Conservation (phyloP, 2,329 filamentous ascomycete genomes). For the Cercospora beticola region DNA sequence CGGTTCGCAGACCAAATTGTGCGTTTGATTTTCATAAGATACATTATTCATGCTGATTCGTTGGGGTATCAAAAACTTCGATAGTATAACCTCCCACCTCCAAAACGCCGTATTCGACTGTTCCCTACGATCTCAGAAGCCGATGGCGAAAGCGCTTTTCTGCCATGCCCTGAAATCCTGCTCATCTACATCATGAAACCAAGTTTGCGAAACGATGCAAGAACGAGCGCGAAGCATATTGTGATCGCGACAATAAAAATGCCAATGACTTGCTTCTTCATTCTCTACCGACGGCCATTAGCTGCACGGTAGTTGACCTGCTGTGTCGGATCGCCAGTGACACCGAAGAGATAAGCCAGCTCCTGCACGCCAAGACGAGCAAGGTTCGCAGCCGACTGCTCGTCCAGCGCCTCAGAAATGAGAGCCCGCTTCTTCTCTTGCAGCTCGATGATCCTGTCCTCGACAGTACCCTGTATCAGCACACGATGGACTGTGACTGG, state of each 20-base stretch:
- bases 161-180: neutral
- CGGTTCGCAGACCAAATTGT: neutral
- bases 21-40: neutral
- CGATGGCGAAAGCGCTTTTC: neutral
- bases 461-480: conserved; percentile 73
- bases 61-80: neutral
- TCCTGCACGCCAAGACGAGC: conserved; percentile 66
- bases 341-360: conserved; percentile 67
- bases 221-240: neutral
- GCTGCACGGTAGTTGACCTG: conserved; percentile 25
- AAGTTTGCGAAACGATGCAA: neutral
- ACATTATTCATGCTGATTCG: neutral
- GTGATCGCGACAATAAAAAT: neutral
- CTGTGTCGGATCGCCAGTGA: conserved; percentile 32
- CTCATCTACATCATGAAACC: neutral
- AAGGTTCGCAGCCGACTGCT: conserved; percentile 66
- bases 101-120: neutral
- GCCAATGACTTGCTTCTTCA: neutral
- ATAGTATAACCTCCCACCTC: neutral
- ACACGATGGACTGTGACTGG: conserved; percentile 79
- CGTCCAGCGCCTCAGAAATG: conserved; percentile 77
- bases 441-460: conserved; percentile 78
- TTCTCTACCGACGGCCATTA: neutral
- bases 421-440: conserved; percentile 76
- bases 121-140: neutral